Conservation (phyloP, 73 alveolate species). For the Paramecium octaurelia region DNA sequence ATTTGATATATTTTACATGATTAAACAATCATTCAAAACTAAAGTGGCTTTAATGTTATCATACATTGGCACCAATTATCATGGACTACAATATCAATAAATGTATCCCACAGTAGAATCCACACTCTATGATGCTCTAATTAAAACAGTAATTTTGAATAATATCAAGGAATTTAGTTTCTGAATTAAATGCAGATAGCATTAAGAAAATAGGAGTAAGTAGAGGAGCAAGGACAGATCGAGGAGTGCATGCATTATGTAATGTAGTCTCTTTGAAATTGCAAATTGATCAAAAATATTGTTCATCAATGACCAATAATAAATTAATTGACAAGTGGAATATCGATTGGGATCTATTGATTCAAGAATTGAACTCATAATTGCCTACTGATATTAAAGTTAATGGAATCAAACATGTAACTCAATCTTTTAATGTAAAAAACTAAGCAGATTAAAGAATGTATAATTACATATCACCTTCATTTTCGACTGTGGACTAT, state of each 20-base stretch:
- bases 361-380: conserved; percentile 70
- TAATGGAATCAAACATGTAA: conserved; percentile 73
- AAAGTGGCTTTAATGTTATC: conserved; percentile 51
- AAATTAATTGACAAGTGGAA: conserved; percentile 61
- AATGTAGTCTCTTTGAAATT: conserved; percentile 72
- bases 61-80: conserved; percentile 53
- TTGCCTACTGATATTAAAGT: conserved; percentile 83
- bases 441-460: conserved; percentile 80
- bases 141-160: neutral
- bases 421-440: conserved; percentile 87
- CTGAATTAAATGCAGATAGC: conserved; percentile 73
- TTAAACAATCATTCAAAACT: conserved; percentile 43
- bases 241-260: conserved; percentile 88
- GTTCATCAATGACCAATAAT: conserved; percentile 16
- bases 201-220: conserved; percentile 72
- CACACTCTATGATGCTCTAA: conserved; percentile 11
- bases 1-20: neutral
- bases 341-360: conserved; percentile 68
- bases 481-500: conserved; percentile 54
- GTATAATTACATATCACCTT: conserved; percentile 89
- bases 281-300: conserved; percentile 41
- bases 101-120: conserved; percentile 34
- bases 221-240: conserved; percentile 89
- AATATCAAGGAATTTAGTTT: conserved; percentile 60
- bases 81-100: conserved; percentile 38